Evolutionary conservation across 257 asterid species (phyloP), one percentile per base, ranked within the genome.

Genomic region (Handroanthus guayacan): DNA sequence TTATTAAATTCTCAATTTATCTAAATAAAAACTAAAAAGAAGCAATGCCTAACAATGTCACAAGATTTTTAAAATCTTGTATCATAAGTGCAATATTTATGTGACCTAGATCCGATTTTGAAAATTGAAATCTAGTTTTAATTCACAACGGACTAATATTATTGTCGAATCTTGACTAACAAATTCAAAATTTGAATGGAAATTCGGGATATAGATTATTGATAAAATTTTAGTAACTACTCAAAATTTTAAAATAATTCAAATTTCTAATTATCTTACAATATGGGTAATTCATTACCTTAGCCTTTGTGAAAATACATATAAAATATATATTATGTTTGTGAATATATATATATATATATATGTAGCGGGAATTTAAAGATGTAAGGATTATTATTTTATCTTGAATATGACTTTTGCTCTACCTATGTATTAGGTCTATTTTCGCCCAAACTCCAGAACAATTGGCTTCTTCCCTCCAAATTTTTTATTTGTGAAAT

Each of bases 331-430:
- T 5, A 50, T 51, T 17, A 75, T 64, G 71, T 51, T 71, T 62
- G 55, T 48, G 55, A 5, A 48, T 9, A 48, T 48, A 1, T 7
- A 11, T 48, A 5, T 3, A 4, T 51, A 4, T 47, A 11, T 76
- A 76, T 67, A 71, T 71, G 63, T 71, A 78, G 82, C 74, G 66
- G 69, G 82, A 71, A 71, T 78, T 78, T 71, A 78, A 78, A 71
- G 14, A 54, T 55, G 82, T 17, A n/a, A 7, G 18, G 52, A 14
- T 62, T 44, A 4, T 18, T 43, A 16, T 34, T 62, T 69, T 69
- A 44, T 79, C 54, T 36, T 62, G 16, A 63, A 65, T 56, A 34
- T 78, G 74, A 66, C 82, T 45, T 61, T 54, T 68, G 56, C 69
- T 67, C 44, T 76, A 57, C 80, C 74, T 68, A 47, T 63, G 63